A percentile compares a stretch with the other conserved stretches of the same genome.
These are phyloP conservation scores for Schwanniomyces yamadae DNA, from an alignment of 805 yeast species.

Conservation along the genomic window DNA sequence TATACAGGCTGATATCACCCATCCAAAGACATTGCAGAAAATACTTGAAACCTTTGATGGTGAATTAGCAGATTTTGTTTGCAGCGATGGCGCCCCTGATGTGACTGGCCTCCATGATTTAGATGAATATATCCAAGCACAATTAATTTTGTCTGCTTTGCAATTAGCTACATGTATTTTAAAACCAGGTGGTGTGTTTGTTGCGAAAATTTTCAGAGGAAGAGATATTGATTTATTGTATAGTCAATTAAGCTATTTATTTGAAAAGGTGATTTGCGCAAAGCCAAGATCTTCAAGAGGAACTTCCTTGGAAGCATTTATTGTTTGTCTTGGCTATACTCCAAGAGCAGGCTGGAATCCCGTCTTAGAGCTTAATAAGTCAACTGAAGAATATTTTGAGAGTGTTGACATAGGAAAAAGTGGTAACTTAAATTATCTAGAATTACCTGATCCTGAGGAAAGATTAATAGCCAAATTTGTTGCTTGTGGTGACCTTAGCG, in stretches of 20 bases:
- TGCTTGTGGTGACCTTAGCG: constrained; percentile 90
- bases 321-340: constrained; percentile 84
- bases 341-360: constrained; percentile 89
- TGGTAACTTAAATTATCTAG: constrained; percentile 45
- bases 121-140: constrained; percentile 97
- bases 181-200: constrained; percentile 88
- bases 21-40: constrained; percentile 78
- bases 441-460: constrained; percentile 54
- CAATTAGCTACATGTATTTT: constrained; percentile 88
- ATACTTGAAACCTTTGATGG: constrained; percentile 86
- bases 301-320: constrained; percentile 88
- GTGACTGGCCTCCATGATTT: constrained; percentile 96
- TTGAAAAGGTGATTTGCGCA: constrained; percentile 88
- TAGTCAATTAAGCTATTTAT: constrained; percentile 84
- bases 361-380: constrained; percentile 47
- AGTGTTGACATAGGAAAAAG: constrained; percentile 57
- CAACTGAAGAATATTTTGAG: constrained; percentile 83
- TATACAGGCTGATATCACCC: constrained; percentile 95
- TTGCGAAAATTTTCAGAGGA: constrained; percentile 95
- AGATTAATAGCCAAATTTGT: constrained; percentile 84
- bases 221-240: constrained; percentile 91
- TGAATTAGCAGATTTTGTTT: constrained; percentile 90
- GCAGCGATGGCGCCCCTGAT: constrained; percentile 98
- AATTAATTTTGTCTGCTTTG: constrained; percentile 84
- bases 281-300: constrained; percentile 96